Conservation (phyloP, 1,284 basidiomycete species). For the Inonotus obliquus region DNA sequence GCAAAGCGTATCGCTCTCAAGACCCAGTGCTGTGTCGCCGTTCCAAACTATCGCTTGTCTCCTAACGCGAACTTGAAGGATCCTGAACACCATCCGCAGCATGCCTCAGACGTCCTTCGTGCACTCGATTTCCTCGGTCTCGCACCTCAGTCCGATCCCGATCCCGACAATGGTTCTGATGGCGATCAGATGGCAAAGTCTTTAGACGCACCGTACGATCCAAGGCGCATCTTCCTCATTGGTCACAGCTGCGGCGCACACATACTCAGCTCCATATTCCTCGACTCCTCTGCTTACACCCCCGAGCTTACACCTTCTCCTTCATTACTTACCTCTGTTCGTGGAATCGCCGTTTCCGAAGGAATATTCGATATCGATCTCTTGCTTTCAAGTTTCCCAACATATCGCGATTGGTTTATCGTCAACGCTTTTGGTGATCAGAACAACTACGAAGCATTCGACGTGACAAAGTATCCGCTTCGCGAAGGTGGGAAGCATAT, state of each 20-base stretch:
- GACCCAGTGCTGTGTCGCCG: constrained; percentile 54
- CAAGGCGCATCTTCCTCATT: constrained; percentile 47
- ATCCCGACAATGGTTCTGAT: background rate
- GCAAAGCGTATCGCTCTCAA: constrained; percentile 45
- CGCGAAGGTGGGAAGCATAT: constrained; percentile 34
- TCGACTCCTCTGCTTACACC: constrained; percentile 43
- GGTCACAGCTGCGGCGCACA: constrained; percentile 80
- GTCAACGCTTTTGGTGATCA: constrained; percentile 49
- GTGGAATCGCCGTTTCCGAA: constrained; percentile 58
- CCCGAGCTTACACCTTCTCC: constrained; percentile 43
- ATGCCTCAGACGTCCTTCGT: constrained; percentile 56
- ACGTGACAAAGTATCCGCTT: constrained; percentile 40
- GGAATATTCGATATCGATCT: constrained; percentile 72
- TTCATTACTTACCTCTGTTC: constrained; percentile 42
- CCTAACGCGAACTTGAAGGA: constrained; percentile 31
- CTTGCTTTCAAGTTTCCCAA: constrained; percentile 56
- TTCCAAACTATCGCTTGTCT: constrained; percentile 74
- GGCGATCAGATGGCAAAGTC: background rate
- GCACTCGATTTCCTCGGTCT: constrained; percentile 55
- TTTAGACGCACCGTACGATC: constrained; percentile 32
- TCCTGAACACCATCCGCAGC: constrained; percentile 58
- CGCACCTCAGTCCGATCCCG: background rate
- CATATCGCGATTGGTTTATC: constrained; percentile 64
- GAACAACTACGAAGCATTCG: constrained; percentile 44
- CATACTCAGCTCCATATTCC: constrained; percentile 67